phyloP scores from a whole-genome alignment of 495 filamentous ascomycete species.

The Baudoinia panamericana region DNA sequence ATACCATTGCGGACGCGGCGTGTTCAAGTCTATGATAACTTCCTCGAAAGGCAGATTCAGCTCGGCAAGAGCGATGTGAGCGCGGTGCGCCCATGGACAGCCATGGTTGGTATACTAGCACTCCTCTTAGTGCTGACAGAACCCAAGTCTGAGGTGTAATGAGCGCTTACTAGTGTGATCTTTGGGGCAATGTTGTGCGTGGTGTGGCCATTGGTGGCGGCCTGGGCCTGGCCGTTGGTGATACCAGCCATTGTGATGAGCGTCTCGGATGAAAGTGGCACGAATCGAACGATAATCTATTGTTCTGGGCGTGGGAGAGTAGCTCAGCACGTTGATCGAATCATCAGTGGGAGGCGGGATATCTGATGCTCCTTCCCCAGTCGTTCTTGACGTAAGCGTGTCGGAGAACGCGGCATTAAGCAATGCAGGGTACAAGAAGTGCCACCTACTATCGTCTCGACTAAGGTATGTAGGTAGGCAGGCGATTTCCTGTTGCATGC shows the following conservation, averaged over 20 bases:
- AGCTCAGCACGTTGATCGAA: too few relatives aligned
- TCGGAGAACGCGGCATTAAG: background rate
- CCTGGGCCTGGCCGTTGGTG: background rate
- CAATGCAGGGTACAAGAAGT: too few relatives aligned
- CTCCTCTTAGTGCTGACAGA: too few relatives aligned
- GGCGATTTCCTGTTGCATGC: too few relatives aligned
- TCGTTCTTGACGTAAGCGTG: background rate
- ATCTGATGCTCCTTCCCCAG: background rate
- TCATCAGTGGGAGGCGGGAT: too few relatives aligned
- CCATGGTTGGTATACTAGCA: slow-evolving; percentile 68
- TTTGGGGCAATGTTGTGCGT: slow-evolving; percentile 6
- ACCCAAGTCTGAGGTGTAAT: too few relatives aligned
- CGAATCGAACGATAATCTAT: background rate
- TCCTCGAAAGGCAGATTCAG: slow-evolving; percentile 63
- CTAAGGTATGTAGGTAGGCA: too few relatives aligned
- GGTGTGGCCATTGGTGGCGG: slow-evolving; percentile 6
- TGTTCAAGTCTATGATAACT: slow-evolving; percentile 61
- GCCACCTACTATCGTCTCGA: too few relatives aligned
- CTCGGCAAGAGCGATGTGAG: slow-evolving; percentile 52
- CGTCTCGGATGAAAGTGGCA: background rate
- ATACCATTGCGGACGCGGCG: slow-evolving; percentile 70
- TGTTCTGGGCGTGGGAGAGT: too few relatives aligned
- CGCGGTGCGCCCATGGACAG: slow-evolving; percentile 77
- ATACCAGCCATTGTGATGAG: background rate
- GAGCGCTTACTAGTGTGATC: slow-evolving; percentile 10